Evolutionary conservation across 1,139 yeast species (phyloP).

Genomic region (Diutina pseudorugosa): DNA sequence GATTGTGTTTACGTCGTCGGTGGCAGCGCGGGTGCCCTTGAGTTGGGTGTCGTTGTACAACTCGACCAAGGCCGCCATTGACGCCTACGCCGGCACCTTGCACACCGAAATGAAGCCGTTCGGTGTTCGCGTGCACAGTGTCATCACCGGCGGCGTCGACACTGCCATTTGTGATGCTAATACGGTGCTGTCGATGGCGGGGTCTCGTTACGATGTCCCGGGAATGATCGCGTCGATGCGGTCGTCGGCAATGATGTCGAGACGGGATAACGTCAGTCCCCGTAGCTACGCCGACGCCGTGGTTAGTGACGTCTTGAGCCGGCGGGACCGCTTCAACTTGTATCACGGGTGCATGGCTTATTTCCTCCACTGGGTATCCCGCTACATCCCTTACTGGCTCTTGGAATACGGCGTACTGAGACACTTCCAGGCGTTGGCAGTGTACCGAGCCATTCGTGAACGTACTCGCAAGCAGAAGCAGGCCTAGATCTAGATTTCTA

Average conservation of each 20-base stretch:
- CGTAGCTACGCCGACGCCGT: background rate
- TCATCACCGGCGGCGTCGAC: conserved; percentile 4
- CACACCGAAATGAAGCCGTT: conserved; percentile 3
- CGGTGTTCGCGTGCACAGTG: conserved; percentile 4
- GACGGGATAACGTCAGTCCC: background rate
- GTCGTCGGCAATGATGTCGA: conserved; percentile 1
- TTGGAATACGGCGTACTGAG: background rate
- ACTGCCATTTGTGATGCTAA: conserved; percentile 1
- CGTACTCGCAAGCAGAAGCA: background rate
- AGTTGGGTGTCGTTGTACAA: conserved; percentile 1
- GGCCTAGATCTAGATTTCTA: background rate
- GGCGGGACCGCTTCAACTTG: background rate
- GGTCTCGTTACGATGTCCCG: conserved; percentile 1
- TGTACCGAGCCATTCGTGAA: background rate
- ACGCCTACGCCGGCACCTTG: background rate
- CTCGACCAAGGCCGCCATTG: conserved; percentile 4
- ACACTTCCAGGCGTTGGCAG: background rate
- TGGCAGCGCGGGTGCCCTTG: conserved; percentile 4
- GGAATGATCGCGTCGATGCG: conserved; percentile 1
- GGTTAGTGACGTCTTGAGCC: background rate
- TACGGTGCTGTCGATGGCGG: background rate
- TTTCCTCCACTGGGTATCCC: background rate
- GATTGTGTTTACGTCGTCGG: conserved; percentile 5
- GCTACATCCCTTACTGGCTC: background rate
- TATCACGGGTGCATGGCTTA: conserved; percentile 2